Evolutionary conservation across 257 asterid species (phyloP), one percentile per base, ranked within the genome.

Genomic region (Gynochthodes officinalis): DNA sequence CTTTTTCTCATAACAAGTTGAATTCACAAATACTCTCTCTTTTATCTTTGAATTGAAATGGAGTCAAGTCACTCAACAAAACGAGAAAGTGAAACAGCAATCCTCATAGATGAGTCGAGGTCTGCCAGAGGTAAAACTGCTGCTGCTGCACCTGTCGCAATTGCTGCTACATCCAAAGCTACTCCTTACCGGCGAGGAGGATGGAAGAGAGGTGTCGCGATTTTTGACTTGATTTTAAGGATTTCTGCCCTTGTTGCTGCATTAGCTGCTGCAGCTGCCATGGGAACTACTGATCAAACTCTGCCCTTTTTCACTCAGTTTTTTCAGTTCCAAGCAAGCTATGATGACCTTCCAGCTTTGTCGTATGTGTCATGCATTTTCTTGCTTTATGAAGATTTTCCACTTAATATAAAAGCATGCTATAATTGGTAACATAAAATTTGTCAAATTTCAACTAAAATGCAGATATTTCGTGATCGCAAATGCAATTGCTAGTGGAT

Each of bases 251-350:
- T 92, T 16, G 87, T 76, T 4, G 84, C 92, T 15, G 85, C 92
- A 25, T 62, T 89, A 48, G 89, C 87, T 54, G 96, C 98, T 27
- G 62, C 98, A 1, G 75, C 88, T 79, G 71, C 91, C 52, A 91
- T 89, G 97, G 96, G 87, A 75, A 91, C 97, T 67, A 84, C 96
- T 48, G 95, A 89, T 65, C 89, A 91, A 74, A 80, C 84, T 57
- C 91, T 91, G 30, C 96, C 97, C 28, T 88, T 91, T 78, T 91
- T 91, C 84, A 91, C 91, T 1, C 96, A 87, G 83, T 87, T 88
- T 81, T 84, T 88, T 71, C 96, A 89, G 83, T 89, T 92, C 64
- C 84, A 88, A 82, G 98, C 96, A 33, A 82, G 93, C 87, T 88
- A 92, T 35, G 89, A 89, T 32, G 96, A 89, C 69, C 86, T 92